Evolutionary conservation across 345 rosid species (phyloP).

Genomic region (Camelina hispida): DNA sequence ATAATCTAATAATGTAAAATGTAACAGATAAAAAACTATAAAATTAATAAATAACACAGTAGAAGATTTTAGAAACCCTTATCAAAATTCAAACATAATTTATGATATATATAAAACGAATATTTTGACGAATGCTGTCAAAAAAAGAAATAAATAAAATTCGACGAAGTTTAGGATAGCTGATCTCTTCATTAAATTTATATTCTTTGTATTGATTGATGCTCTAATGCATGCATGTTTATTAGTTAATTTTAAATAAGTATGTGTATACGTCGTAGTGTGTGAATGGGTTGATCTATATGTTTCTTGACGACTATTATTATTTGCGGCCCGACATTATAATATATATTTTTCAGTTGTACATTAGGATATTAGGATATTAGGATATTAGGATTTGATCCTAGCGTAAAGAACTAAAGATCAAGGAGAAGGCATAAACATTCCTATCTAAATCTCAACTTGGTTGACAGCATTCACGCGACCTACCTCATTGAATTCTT

Average conservation of each 20-base stretch:
- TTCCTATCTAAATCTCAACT: conserved; percentile 41
- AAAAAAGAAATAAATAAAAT: no score
- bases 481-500: conserved; percentile 42
- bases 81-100: neutral
- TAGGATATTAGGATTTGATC: neutral
- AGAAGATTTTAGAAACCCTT: neutral
- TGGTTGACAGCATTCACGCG: conserved; percentile 27
- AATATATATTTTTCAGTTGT: neutral
- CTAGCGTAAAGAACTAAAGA: conserved; percentile 28
- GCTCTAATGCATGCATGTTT: neutral
- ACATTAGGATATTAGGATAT: neutral
- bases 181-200: neutral
- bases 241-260: neutral
- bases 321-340: conserved; percentile 12
- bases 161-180: neutral
- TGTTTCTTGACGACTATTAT: conserved; percentile 17
- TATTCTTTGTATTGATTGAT: neutral
- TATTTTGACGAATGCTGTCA: no score
- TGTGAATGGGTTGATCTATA: conserved; percentile 36
- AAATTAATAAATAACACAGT: no score
- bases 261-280: conserved; percentile 4
- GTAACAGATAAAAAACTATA: no score
- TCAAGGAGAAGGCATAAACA: conserved; percentile 20
- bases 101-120: neutral
- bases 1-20: neutral